Evolutionary conservation across 2,329 filamentous ascomycete species (phyloP).

Genomic region (Pseudocercospora pini-densiflorae): DNA sequence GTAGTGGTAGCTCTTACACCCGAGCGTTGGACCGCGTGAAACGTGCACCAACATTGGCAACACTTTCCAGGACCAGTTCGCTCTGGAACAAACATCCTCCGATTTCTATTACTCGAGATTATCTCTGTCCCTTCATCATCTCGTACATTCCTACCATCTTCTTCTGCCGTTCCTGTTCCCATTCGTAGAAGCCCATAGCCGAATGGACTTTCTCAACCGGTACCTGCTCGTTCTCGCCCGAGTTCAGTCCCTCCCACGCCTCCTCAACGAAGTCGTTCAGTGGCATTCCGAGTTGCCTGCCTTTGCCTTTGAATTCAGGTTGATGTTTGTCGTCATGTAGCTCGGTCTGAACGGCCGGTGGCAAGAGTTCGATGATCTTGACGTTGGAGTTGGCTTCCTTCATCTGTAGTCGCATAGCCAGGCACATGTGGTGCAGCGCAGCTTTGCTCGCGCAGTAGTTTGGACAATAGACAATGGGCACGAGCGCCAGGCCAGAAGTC

Average conservation of each 20-base stretch:
- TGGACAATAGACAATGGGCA: slow-evolving; percentile 53
- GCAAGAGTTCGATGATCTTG: slow-evolving; percentile 60
- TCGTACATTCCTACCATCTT: slow-evolving; percentile 22
- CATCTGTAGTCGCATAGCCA: slow-evolving; percentile 57
- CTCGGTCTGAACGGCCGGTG: slow-evolving; percentile 62
- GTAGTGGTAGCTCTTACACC: background rate
- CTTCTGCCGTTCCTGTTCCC: slow-evolving; percentile 55
- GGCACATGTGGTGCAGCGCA: slow-evolving; percentile 59
- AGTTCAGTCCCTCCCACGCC: slow-evolving; percentile 51
- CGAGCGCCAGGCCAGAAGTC: slow-evolving; percentile 56
- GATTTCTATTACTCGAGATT: slow-evolving; percentile 16
- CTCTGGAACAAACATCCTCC: slow-evolving; percentile 1
- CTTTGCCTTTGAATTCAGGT: slow-evolving; percentile 52
- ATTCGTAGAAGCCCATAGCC: slow-evolving; percentile 48
- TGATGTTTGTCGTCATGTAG: slow-evolving; percentile 60
- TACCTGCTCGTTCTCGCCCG: slow-evolving; percentile 57
- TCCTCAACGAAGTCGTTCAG: slow-evolving; percentile 57
- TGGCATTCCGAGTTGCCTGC: slow-evolving; percentile 58
- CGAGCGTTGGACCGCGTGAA: background rate
- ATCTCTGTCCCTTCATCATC: slow-evolving; percentile 9
- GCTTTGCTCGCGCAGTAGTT: slow-evolving; percentile 63
- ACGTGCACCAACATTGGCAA: background rate
- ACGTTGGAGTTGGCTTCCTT: slow-evolving; percentile 51
- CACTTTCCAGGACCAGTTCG: background rate
- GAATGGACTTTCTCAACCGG: slow-evolving; percentile 51